Evolutionary conservation across 2,329 filamentous ascomycete species (phyloP), one percentile per base, ranked within the genome.

Genomic region (Coniochaeta prunicola): DNA sequence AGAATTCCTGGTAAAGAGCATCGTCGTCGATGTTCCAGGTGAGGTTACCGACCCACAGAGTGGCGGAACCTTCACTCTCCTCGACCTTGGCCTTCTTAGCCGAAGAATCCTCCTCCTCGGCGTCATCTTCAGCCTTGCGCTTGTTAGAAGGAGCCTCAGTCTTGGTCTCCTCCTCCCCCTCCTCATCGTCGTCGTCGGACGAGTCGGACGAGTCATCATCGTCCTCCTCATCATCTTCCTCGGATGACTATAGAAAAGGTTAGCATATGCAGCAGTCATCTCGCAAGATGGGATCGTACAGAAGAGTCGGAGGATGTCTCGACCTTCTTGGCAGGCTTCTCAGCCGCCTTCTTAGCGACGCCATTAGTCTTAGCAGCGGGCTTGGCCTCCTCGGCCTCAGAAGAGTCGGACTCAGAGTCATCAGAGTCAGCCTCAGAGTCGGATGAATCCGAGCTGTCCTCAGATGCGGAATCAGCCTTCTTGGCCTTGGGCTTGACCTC

Each of bases 1-100:
- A 84, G 78, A 97, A 96, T 73, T 93, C 89, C 67, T 88, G 83
- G 65, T 83, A 81, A 64, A 97, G 86, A 77, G 84, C 85, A 64
- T 92, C 86, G 74, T 96, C 92, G 67, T 96, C 90, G 57, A 96
- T 80, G 71, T 87, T 90, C 92, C 92, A 97, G 76, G 90, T 91
- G 64, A 97, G 81, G 80, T 91, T 93, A 66, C 92, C 92, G 64
- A 92, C 86, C 74, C 96, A 97, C 58, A 97, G 86, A 68, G 92
- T 96, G 65, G 79, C 78, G 68, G 78, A 73, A 60, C 80, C 73
- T 60, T 72, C 78, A 70, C 60, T 72, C 30, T 71, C 74, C 59
- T 86, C 82, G 36, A 80, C 81, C 81, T 89, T 89, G 70, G 77
- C 75, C 80, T 89, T 90, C 83, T 90, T 91, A 61, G 80, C 70